phyloP scores from a whole-genome alignment of 2,329 filamentous ascomycete genomes.

The Bisporella sp. region DNA sequence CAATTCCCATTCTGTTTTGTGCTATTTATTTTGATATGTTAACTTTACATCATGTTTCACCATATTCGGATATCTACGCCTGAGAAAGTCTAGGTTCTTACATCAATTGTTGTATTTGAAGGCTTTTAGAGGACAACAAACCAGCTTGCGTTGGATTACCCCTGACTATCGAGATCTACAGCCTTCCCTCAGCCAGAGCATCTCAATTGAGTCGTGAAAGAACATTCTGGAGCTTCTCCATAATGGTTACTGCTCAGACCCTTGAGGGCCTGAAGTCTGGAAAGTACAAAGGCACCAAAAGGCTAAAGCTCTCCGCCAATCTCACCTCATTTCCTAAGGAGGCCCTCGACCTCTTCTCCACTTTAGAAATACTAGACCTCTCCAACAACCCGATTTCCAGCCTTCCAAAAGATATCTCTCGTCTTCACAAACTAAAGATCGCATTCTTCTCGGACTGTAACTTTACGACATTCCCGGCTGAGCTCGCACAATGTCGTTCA shows the following conservation, averaged over 20 bases:
- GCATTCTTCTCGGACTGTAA: conserved; percentile 40
- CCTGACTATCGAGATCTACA: neutral
- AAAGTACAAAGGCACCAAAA: conserved; percentile 19
- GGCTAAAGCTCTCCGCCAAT: conserved; percentile 20
- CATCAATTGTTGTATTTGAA: too few relatives aligned
- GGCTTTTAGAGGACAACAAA: too few relatives aligned
- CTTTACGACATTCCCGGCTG: conserved; percentile 35
- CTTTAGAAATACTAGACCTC: conserved; percentile 40
- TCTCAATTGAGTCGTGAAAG: neutral
- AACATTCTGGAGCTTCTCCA: neutral
- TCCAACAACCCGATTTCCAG: conserved; percentile 36
- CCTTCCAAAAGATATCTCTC: conserved; percentile 33
- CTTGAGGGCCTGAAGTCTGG: conserved; percentile 16
- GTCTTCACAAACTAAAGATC: conserved; percentile 37
- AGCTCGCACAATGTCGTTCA: conserved; percentile 34
- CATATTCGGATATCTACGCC: too few relatives aligned
- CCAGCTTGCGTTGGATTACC: too few relatives aligned
- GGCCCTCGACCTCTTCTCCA: conserved; percentile 34
- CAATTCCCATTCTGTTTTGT: too few relatives aligned
- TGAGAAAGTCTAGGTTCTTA: too few relatives aligned
- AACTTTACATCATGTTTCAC: too few relatives aligned
- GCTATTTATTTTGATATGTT: too few relatives aligned
- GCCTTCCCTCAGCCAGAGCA: neutral
- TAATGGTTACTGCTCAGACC: conserved; percentile 13
- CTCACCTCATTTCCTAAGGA: conserved; percentile 31